A percentile compares a stretch with the other conserved stretches of the same genome.
Conservation (phyloP, 805 yeast species). For the Nakazawaea sp. region DNA sequence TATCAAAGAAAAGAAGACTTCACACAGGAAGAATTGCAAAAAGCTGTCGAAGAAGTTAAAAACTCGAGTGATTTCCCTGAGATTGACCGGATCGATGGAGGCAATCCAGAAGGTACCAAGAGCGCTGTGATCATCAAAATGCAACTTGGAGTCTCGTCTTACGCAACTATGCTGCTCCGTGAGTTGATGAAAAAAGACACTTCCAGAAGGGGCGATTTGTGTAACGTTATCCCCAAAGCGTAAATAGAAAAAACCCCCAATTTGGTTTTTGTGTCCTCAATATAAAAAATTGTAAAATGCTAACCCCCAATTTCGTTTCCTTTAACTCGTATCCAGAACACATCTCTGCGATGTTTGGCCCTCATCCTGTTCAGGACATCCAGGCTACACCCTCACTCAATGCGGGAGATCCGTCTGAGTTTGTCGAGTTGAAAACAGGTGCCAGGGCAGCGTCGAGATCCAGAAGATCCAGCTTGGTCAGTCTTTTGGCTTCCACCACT, state of each 20-base stretch:
- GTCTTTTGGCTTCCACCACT: no score
- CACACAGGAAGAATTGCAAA: constrained; percentile 10
- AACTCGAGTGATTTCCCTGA: constrained; percentile 2
- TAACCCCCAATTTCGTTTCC: not conserved
- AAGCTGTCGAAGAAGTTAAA: constrained; percentile 4
- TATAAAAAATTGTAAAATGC: no score
- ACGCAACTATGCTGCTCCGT: constrained; percentile 96
- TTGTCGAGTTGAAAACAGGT: no score
- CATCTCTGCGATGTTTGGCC: constrained; percentile 3
- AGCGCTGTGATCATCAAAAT: constrained; percentile 70
- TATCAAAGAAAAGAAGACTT: constrained; percentile 13
- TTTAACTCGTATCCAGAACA: not conserved
- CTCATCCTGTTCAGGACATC: not conserved
- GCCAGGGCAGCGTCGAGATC: no score
- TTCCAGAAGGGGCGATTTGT: constrained; percentile 8
- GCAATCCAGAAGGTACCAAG: constrained; percentile 34
- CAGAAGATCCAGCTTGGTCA: no score
- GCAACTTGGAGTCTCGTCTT: constrained; percentile 78
- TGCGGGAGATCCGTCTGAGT: no score
- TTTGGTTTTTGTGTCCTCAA: no score
- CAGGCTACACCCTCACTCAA: not conserved
- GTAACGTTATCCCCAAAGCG: constrained; percentile 6
- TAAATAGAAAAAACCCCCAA: no score
- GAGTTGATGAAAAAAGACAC: constrained; percentile 82
- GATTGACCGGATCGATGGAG: constrained; percentile 22